phyloP scores from a whole-genome alignment of 2,329 filamentous ascomycete genomes.

The Neoarthrinium moseri region DNA sequence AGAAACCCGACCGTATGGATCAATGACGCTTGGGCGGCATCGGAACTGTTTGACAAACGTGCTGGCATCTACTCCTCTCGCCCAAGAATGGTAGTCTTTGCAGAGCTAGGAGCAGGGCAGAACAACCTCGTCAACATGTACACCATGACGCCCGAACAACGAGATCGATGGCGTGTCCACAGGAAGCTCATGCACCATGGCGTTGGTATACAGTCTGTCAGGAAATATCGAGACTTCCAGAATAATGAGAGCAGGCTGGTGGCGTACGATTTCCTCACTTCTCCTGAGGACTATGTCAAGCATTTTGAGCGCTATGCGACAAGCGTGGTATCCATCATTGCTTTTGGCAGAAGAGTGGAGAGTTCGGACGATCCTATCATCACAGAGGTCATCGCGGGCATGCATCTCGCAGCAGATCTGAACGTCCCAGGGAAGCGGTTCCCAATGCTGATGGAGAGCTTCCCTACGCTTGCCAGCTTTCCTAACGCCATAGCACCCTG shows the following conservation, averaged over 20 bases:
- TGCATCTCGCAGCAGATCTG: conserved; percentile 57
- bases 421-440: conserved; percentile 53
- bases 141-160: conserved; percentile 34
- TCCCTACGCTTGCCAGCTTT: conserved; percentile 46
- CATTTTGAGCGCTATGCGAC: conserved; percentile 54
- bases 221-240: conserved; percentile 51
- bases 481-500: conserved; percentile 48
- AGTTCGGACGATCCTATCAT: conserved; percentile 54
- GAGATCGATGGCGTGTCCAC: conserved; percentile 41
- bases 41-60: conserved; percentile 54
- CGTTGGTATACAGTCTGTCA: conserved; percentile 54
- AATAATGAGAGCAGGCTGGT: conserved; percentile 57
- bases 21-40: conserved; percentile 47
- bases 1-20: conserved; percentile 45
- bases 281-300: conserved; percentile 46
- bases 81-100: conserved; percentile 48
- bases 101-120: conserved; percentile 43
- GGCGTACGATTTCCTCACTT: conserved; percentile 45
- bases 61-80: conserved; percentile 49
- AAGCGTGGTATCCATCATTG: conserved; percentile 54
- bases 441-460: conserved; percentile 57
- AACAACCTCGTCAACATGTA: conserved; percentile 43
- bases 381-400: conserved; percentile 56
- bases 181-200: conserved; percentile 52
- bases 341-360: conserved; percentile 52